Conservation (phyloP, 345 rosid species). For the Sisymbrium irio region DNA sequence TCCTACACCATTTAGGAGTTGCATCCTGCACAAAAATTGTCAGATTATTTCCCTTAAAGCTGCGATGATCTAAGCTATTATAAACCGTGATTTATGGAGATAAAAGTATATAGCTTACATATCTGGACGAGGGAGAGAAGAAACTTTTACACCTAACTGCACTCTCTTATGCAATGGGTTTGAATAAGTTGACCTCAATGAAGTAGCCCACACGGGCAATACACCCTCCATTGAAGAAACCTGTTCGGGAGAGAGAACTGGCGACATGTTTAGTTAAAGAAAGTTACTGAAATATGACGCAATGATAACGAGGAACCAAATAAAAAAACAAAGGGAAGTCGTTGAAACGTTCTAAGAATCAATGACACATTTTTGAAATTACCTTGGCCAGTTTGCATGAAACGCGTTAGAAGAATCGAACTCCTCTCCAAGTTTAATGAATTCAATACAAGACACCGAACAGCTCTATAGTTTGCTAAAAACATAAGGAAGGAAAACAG, state of each 20-base stretch:
- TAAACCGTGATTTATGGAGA: background rate
- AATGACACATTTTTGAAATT: conserved; percentile 5
- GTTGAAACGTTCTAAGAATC: background rate
- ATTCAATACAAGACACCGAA: conserved; percentile 73
- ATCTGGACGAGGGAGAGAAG: conserved; percentile 60
- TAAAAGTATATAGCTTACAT: conserved; percentile 48
- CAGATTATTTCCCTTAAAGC: background rate
- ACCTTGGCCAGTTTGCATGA: conserved; percentile 75
- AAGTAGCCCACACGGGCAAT: conserved; percentile 56
- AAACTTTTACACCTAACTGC: conserved; percentile 63
- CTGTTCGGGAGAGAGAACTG: conserved; percentile 78
- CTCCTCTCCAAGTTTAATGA: conserved; percentile 76
- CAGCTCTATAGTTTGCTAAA: conserved; percentile 93
- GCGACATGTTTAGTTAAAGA: conserved; percentile 40
- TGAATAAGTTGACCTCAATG: conserved; percentile 38
- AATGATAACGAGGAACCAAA: background rate
- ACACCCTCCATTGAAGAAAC: conserved; percentile 71
- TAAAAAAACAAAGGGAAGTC: background rate
- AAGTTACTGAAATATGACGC: conserved; percentile 11
- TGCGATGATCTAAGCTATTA: background rate
- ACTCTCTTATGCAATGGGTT: conserved; percentile 45
- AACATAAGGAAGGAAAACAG: background rate
- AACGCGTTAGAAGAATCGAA: conserved; percentile 66
- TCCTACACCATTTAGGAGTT: conserved; percentile 34
- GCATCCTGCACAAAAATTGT: conserved; percentile 20